These are phyloP conservation scores for Selenicereus undatus DNA, from an alignment of 148 eudicot species.

Conservation along the genomic window DNA sequence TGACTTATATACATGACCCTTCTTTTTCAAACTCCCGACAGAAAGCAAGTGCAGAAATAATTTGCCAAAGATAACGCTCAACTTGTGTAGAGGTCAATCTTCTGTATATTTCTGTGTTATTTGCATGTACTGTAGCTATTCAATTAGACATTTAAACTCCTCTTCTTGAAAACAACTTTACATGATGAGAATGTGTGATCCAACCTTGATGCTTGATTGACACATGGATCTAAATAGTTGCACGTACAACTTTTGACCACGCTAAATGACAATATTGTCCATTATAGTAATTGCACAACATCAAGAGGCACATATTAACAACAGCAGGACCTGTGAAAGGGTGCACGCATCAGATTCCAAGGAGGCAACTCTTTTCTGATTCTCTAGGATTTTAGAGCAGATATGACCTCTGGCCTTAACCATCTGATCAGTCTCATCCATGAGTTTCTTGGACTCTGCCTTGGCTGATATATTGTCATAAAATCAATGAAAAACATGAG, in stretches of 20 bases:
- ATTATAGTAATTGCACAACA: background rate
- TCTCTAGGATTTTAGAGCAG: slow-evolving; percentile 67
- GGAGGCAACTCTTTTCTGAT: slow-evolving; percentile 53
- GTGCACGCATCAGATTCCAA: slow-evolving; percentile 62
- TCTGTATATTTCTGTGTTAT: background rate
- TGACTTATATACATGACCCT: too few relatives aligned
- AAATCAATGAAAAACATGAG: background rate
- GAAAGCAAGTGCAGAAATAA: background rate
- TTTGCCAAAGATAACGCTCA: background rate
- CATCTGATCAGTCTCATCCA: slow-evolving; percentile 59
- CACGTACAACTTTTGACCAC: background rate
- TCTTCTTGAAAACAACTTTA: background rate
- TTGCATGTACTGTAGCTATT: background rate
- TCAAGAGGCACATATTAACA: background rate
- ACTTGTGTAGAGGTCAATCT: background rate
- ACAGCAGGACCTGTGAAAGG: slow-evolving; percentile 50
- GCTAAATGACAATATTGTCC: background rate
- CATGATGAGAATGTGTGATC: background rate
- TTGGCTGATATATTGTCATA: slow-evolving; percentile 38
- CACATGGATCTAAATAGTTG: background rate
- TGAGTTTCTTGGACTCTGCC: slow-evolving; percentile 45
- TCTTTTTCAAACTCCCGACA: too few relatives aligned
- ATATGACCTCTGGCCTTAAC: slow-evolving; percentile 50
- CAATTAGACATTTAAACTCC: background rate
- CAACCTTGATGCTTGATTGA: background rate